Evolutionary conservation across 768 basidiomycete species (phyloP), one percentile per base, ranked within the genome.

Genomic region (Sarcomyxa edulis): DNA sequence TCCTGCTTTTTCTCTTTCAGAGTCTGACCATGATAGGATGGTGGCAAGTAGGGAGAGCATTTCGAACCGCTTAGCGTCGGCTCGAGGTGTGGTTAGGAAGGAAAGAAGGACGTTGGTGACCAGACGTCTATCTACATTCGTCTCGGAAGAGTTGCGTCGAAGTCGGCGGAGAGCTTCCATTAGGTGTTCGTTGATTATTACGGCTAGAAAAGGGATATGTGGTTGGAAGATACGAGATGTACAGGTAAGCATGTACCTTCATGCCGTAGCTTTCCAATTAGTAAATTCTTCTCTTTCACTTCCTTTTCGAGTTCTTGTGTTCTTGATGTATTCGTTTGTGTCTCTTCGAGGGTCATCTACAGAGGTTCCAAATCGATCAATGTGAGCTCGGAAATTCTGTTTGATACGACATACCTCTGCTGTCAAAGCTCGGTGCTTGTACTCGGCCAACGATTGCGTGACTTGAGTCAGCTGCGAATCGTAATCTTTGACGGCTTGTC

Each of bases 101-200:
- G 83, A 82, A 14, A 98, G 71, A 11, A 99, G 68, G 40, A 98
- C 81, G 54, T 99, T 99, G 24, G 89, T 95, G 23, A 99, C 91
- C 1, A 99, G 78, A 9, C 92, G 82, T 35, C 89, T 69, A 58
- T 99, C 95, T 19, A 99, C 95, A 49, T 90, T 97, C 32, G 79
- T 89, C 47, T 90, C 95, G 6, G 87, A 76, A 0, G 89, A 82
- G 43, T 81, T 88, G 47, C 83, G 84, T 32, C 91, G 81, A 35
- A 99, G 72, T 16, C 96, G 83, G 9, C 95, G 88, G n/a, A 99
- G 76, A 3, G 96, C 96, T 60, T 98, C 95, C 51, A 93, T 96
- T 8, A 99, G 71, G 52, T 99, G 96, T 54, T 98, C 96, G 48
- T 98, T 98, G 56, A 94, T 81, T 43, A 97, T 95, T 10, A 99